Evolutionary conservation across 1,284 basidiomycete genomes (phyloP).

Genomic region (Rhodotorula sp.): DNA sequence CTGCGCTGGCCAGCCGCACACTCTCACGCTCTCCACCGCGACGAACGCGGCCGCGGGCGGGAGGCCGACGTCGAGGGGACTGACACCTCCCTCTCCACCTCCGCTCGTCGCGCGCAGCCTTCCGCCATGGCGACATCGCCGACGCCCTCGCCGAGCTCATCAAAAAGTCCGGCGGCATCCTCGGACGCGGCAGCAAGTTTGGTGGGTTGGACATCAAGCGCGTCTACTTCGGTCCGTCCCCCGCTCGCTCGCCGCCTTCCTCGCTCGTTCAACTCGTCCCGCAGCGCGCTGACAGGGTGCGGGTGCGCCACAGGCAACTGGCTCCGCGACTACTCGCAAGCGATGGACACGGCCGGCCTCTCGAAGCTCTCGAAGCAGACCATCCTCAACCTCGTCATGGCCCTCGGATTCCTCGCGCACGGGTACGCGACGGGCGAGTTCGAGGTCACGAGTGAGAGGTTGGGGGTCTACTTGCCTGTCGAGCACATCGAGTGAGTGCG

Average conservation of each 20-base stretch:
- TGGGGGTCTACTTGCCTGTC: slow-evolving; percentile 79
- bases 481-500: slow-evolving; percentile 68
- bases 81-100: background rate
- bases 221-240: slow-evolving; percentile 41
- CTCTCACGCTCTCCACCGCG: no score
- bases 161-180: slow-evolving; percentile 41
- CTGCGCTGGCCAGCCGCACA: no score
- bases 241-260: no score
- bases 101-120: slow-evolving; percentile 9
- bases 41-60: no score
- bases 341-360: slow-evolving; percentile 74
- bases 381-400: slow-evolving; percentile 62
- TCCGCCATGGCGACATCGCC: slow-evolving; percentile 44
- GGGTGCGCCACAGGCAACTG: slow-evolving; percentile 53
- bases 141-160: slow-evolving; percentile 39
- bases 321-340: slow-evolving; percentile 69
- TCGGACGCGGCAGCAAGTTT: slow-evolving; percentile 43
- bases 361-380: slow-evolving; percentile 59
- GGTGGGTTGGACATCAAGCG: slow-evolving; percentile 45
- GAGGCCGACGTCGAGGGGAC: no score
- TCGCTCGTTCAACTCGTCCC: background rate
- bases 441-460: slow-evolving; percentile 81
- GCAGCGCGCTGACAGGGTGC: no score
- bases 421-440: slow-evolving; percentile 71
- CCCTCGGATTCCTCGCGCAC: slow-evolving; percentile 73